Conservation (phyloP, 1,284 basidiomycete genomes). For the Nidula niveotomentosa region DNA sequence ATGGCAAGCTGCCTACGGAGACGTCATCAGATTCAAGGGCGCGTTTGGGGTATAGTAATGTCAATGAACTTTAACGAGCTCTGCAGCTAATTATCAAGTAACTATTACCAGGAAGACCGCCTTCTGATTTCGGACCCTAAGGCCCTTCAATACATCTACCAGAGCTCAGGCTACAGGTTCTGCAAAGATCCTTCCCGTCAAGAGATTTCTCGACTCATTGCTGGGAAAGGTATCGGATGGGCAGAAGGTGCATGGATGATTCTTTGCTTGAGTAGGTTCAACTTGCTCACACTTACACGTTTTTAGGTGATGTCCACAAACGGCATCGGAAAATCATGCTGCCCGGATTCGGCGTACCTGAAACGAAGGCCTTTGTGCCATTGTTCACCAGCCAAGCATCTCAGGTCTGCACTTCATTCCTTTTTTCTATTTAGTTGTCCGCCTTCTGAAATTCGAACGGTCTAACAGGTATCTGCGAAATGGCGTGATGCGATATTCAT, state of each 20-base stretch:
- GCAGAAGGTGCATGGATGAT: too few relatives aligned
- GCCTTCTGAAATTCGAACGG: neutral
- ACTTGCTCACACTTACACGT: neutral
- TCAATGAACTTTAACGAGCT: neutral
- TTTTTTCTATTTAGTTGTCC: neutral
- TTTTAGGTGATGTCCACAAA: conserved; percentile 38
- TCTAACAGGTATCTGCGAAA: conserved; percentile 3
- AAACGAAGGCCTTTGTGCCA: conserved; percentile 11
- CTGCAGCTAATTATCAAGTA: neutral
- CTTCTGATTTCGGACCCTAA: conserved; percentile 39
- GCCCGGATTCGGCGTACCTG: conserved; percentile 39
- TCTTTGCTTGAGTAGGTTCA: too few relatives aligned
- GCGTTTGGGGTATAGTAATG: conserved; percentile 29
- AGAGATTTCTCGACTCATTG: too few relatives aligned
- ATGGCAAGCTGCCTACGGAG: conserved; percentile 35
- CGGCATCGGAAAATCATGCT: conserved; percentile 45
- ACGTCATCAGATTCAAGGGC: conserved; percentile 30
- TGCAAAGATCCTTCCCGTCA: too few relatives aligned
- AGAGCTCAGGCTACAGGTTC: conserved; percentile 37
- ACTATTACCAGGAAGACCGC: conserved; percentile 30
- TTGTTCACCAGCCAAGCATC: neutral
- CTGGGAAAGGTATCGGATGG: too few relatives aligned
- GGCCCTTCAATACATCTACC: conserved; percentile 40
- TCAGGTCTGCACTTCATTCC: neutral
- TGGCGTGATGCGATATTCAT: neutral